These are phyloP conservation scores for Podospora comata DNA, from an alignment of 495 filamentous ascomycete species.

Conservation along the genomic window DNA sequence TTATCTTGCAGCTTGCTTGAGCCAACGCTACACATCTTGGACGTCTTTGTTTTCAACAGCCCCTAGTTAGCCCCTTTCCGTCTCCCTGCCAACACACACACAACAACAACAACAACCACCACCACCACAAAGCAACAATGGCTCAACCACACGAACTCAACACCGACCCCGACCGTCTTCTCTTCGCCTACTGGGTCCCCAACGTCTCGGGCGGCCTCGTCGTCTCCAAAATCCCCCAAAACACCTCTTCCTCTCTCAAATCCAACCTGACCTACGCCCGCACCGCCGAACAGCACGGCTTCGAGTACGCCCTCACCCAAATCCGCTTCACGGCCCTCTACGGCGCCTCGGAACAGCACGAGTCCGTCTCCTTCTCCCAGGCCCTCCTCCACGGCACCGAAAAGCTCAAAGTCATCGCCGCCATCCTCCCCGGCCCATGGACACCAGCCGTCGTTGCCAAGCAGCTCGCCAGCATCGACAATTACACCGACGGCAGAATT, in stretches of 20 bases:
- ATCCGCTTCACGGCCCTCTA: constrained; percentile 50
- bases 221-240: constrained; percentile 48
- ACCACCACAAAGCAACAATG: not conserved
- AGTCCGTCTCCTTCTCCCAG: constrained; percentile 50
- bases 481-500: constrained; percentile 46
- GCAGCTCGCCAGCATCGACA: constrained; percentile 49
- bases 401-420: constrained; percentile 47
- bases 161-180: constrained; percentile 24
- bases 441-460: constrained; percentile 50
- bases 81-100: not conserved
- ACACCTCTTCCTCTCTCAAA: constrained; percentile 45
- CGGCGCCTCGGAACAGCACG: constrained; percentile 49
- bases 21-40: not conserved
- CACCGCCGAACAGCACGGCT: constrained; percentile 43
- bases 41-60: not conserved
- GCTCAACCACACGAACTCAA: constrained; percentile 11
- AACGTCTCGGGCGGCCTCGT: constrained; percentile 50
- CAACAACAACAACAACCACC: not conserved
- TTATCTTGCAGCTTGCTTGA: not conserved
- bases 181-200: constrained; percentile 47
- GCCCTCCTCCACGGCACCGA: constrained; percentile 44
- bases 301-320: constrained; percentile 50
- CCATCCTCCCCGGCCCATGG: constrained; percentile 49
- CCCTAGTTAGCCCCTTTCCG: not conserved
- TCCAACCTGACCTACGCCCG: constrained; percentile 45